phyloP scores from a whole-genome alignment of 192 early-diverging fungal genomes.

The Dissophora ornata region DNA sequence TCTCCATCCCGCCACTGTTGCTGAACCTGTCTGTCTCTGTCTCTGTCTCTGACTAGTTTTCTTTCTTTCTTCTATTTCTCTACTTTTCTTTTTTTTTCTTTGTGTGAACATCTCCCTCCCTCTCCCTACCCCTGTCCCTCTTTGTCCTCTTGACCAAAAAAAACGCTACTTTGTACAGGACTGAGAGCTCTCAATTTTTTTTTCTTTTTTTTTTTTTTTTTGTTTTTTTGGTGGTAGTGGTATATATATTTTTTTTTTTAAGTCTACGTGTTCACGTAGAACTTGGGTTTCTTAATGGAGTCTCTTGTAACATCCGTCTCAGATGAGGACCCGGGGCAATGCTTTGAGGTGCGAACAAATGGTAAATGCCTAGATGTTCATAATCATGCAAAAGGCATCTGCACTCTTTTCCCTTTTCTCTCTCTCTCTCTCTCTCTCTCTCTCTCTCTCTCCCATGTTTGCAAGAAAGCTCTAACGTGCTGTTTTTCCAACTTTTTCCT shows the following conservation, averaged over 20 bases:
- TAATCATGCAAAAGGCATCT: neutral
- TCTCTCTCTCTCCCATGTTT: too few species aligned
- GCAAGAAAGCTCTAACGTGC: neutral
- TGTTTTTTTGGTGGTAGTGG: too few species aligned
- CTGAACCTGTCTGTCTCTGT: too few species aligned
- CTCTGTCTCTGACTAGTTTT: neutral
- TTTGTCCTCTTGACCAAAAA: neutral
- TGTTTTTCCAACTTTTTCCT: neutral
- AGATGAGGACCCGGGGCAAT: neutral
- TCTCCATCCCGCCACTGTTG: conserved; percentile 4
- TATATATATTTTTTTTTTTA: too few species aligned
- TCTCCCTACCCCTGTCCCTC: neutral
- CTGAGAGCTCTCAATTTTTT: too few species aligned
- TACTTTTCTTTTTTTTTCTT: neutral
- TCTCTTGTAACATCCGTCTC: neutral
- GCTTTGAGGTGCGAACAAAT: conserved; percentile 18
- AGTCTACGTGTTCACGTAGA: too few species aligned
- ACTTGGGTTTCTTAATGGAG: neutral
- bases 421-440: too few species aligned
- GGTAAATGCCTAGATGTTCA: conserved; percentile 6
- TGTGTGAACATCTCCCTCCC: neutral
- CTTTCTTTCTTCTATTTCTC: neutral
- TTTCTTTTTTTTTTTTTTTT: neutral
- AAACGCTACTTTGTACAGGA: too few species aligned
- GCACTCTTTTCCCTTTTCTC: conserved; percentile 1